Conservation (phyloP, 306 rosid species). For the Sesbania bispinosa region DNA sequence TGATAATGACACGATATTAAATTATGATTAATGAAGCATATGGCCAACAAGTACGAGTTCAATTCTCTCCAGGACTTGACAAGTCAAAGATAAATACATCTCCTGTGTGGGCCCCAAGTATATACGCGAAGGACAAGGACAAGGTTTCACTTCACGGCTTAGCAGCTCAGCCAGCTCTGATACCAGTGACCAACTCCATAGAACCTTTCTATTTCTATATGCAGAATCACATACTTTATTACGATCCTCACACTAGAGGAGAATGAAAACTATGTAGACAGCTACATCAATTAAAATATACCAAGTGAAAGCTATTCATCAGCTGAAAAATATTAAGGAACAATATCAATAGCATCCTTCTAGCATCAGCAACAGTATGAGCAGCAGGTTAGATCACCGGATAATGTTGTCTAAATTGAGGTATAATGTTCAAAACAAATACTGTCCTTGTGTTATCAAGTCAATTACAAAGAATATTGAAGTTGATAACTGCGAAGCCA, state of each 20-base stretch:
- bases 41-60: too few species aligned
- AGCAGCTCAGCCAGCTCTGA: too few species aligned
- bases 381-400: not conserved
- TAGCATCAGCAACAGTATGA: not conserved
- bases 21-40: too few species aligned
- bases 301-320: not conserved
- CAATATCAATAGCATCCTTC: not conserved
- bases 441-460: not conserved
- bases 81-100: too few species aligned
- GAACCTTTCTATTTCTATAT: not conserved
- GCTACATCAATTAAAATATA: not conserved
- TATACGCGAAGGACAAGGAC: too few species aligned
- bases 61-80: too few species aligned
- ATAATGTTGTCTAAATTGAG: not conserved
- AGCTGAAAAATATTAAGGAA: not conserved
- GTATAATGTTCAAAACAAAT: constrained; percentile 13
- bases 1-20: too few species aligned
- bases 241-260: too few species aligned
- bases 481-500: constrained; percentile 74
- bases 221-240: not conserved
- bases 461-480: constrained; percentile 44
- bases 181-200: not conserved
- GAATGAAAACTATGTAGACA: not conserved
- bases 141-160: too few species aligned
- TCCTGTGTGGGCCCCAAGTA: too few species aligned